A percentile compares a stretch with the other conserved stretches of the same genome.
Evolutionary conservation across 352 stramenopile genomes (phyloP).

Genomic region (Phytopythium cucurbitacearum): DNA sequence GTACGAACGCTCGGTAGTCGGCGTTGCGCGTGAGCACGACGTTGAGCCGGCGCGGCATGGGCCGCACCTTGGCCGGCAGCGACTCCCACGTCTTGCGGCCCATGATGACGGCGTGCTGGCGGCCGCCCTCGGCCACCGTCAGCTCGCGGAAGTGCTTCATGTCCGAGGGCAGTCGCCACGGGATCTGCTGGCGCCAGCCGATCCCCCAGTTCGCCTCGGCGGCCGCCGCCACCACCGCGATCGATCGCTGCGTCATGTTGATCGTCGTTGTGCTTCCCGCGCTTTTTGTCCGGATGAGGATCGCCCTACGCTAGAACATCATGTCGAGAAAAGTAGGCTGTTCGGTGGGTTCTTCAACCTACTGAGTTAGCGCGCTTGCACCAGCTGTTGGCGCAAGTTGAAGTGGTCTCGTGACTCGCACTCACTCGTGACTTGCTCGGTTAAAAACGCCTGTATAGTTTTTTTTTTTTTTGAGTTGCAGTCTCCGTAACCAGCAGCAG

Average conservation of each 20-base stretch:
- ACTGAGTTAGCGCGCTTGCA: no score
- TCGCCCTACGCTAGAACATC: no score
- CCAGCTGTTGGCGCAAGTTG: no score
- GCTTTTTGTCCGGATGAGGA: not conserved
- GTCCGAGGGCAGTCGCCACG: slow-evolving; percentile 94
- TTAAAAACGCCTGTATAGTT: no score
- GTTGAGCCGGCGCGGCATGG: slow-evolving; percentile 94
- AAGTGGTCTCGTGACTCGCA: no score
- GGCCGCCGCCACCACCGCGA: slow-evolving; percentile 87
- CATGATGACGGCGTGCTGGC: slow-evolving; percentile 98
- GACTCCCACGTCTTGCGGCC: slow-evolving; percentile 99
- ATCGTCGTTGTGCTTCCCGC: not conserved
- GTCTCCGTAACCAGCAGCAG: no score
- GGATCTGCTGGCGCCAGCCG: slow-evolving; percentile 81
- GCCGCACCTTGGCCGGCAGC: slow-evolving; percentile 95
- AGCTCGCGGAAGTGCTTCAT: slow-evolving; percentile 96
- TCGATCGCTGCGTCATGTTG: slow-evolving; percentile 17
- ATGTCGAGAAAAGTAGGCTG: no score
- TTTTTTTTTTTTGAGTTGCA: no score
- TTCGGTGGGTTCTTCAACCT: no score
- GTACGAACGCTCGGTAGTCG: slow-evolving; percentile 24
- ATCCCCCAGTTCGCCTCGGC: slow-evolving; percentile 86
- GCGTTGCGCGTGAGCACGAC: slow-evolving; percentile 92
- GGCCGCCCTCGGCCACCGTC: slow-evolving; percentile 50
- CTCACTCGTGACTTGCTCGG: no score